These are phyloP conservation scores for Lenzites betulinus DNA, from an alignment of 768 basidiomycete species.

Conservation along the genomic window DNA sequence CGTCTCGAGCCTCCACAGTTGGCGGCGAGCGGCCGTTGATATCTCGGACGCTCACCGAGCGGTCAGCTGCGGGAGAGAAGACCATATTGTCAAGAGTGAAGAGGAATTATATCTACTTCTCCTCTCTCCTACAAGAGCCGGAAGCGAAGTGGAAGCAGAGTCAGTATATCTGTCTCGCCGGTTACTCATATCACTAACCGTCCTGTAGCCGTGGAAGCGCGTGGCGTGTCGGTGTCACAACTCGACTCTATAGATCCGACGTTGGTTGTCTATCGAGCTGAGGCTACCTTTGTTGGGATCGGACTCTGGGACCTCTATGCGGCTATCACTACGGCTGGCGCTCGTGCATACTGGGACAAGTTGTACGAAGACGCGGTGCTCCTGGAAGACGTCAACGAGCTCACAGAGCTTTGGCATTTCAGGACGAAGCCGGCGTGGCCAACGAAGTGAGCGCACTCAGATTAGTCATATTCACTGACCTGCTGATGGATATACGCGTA, in stretches of 20 bases:
- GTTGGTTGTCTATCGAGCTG: conserved; percentile 91
- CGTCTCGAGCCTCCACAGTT: conserved; percentile 29
- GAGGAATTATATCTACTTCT: conserved; percentile 97
- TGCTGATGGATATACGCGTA: background rate
- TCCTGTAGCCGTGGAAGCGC: conserved; percentile 68
- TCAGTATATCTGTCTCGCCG: conserved; percentile 39
- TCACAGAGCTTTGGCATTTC: conserved; percentile 92
- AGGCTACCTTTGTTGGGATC: conserved; percentile 96
- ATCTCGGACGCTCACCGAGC: conserved; percentile 45
- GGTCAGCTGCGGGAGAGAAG: conserved; percentile 66
- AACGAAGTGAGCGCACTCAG: conserved; percentile 63
- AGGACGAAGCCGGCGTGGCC: conserved; percentile 94
- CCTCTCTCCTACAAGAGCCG: conserved; percentile 93
- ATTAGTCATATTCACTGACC: conserved; percentile 16
- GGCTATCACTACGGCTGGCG: conserved; percentile 84
- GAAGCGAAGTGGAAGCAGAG: conserved; percentile 96
- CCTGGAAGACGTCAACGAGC: conserved; percentile 86
- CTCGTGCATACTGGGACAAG: conserved; percentile 85
- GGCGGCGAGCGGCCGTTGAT: conserved; percentile 36
- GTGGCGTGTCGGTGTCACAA: conserved; percentile 93
- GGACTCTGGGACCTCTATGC: conserved; percentile 94
- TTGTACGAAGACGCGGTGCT: conserved; percentile 83
- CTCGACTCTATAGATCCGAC: conserved; percentile 97
- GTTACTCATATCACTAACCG: background rate
- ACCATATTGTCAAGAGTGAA: conserved; percentile 84